phyloP scores from a whole-genome alignment of 2,329 filamentous ascomycete genomes.

The Grosmannia clavigera region DNA sequence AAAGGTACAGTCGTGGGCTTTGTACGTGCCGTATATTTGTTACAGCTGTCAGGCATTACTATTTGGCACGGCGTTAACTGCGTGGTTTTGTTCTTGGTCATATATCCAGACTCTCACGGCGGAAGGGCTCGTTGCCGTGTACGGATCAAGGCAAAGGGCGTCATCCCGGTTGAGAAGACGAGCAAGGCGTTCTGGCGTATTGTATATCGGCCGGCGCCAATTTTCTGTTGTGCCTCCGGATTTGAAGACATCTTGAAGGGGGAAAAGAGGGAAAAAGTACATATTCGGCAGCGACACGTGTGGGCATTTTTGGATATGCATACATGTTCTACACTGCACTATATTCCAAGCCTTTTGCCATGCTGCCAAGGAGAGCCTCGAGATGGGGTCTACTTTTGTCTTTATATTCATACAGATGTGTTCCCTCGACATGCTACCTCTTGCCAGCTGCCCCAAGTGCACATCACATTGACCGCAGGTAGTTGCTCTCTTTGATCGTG shows the following conservation, averaged over 20 bases:
- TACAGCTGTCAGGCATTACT: not conserved
- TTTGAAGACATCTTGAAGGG: not conserved
- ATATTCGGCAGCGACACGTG: not conserved
- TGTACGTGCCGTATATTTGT: not conserved
- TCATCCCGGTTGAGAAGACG: not conserved
- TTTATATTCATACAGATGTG: not conserved
- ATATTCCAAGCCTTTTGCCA: not conserved
- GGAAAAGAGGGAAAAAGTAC: not conserved
- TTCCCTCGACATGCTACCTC: not conserved
- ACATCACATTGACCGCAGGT: slow-evolving; percentile 63
- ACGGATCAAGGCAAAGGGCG: not conserved
- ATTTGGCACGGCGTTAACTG: not conserved
- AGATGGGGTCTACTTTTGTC: not conserved
- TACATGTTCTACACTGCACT: not conserved
- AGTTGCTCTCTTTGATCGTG: slow-evolving; percentile 75
- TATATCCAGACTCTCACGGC: not conserved
- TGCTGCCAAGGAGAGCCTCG: not conserved
- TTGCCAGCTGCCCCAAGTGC: not conserved
- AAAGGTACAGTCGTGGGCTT: not conserved
- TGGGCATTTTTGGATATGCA: not conserved
- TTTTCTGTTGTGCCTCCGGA: not conserved
- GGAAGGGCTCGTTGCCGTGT: not conserved
- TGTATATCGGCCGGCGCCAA: not conserved
- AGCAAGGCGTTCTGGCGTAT: not conserved
- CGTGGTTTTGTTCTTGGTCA: not conserved